Evolutionary conservation across 2,329 filamentous ascomycete species (phyloP), one percentile per base, ranked within the genome.

Genomic region (Colletotrichum cuscutae): DNA sequence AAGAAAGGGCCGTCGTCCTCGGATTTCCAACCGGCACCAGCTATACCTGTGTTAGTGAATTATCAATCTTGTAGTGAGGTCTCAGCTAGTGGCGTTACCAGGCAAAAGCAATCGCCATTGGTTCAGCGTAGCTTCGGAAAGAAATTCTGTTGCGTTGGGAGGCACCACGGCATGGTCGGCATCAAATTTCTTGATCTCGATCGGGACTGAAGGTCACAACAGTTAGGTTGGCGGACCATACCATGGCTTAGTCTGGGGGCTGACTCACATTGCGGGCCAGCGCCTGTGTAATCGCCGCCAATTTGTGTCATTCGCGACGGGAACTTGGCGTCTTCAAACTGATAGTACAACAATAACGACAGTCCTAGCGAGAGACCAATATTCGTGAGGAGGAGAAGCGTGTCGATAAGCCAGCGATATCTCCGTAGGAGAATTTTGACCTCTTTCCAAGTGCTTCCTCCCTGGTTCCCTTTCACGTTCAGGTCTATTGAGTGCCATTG

Each of bases 91-190:
- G 24, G 24, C 24, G 5, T 35, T 77, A 84, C 82, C 76, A 5
- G 84, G 84, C 81, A 85, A 79, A 11, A 85, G 64, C 7, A 81
- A 79, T 64, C 82, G 84, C 84, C 84, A 85, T 57, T 76, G 78
- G 5, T 76, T 77, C 35, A 84, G 73, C 0, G 82, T 80, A 42
- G 82, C 74, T n/a, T 83, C 76, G 28, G 76, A 78, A 60, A 83
- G 83, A 73, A 84, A 85, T n/a, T 82, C 81, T 9, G 80, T 78
- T 4, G 81, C 79, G 57, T 82, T 79, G 13, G 81, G 80, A 3
- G 84, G 83, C 24, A 82, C 82, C 68, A 83, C 84, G 5, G 82
- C 80, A 58, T 80, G 75, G 68, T 85, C 82, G 13, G 79, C 78
- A 2, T 81, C 79, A 68, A 82, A 85, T 28, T 81, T 84, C 53